These are phyloP conservation scores for Aspergillus sclerotialis DNA, from an alignment of 2,329 filamentous ascomycete species.

Conservation along the genomic window DNA sequence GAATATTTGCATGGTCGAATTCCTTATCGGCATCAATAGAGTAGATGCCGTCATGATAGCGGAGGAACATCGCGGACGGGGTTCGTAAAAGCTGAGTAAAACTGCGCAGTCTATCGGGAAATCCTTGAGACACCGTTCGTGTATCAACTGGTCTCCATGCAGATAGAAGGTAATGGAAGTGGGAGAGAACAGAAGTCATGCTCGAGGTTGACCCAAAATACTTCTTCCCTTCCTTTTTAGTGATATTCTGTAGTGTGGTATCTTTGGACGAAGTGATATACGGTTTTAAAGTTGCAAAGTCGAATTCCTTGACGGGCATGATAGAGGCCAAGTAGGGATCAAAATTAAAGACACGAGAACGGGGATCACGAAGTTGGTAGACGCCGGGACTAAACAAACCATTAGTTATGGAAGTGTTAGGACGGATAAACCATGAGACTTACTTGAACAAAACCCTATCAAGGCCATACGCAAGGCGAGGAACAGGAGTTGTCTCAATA, in stretches of 20 bases:
- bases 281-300: slow-evolving; percentile 75
- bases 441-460: slow-evolving; percentile 90
- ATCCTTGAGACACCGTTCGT: slow-evolving; percentile 59
- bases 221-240: slow-evolving; percentile 60
- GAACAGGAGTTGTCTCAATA: slow-evolving; percentile 47
- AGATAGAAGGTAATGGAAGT: slow-evolving; percentile 90
- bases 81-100: slow-evolving; percentile 68
- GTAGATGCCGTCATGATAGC: slow-evolving; percentile 77
- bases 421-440: slow-evolving; percentile 17
- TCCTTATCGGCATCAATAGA: slow-evolving; percentile 96
- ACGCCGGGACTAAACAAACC: slow-evolving; percentile 58
- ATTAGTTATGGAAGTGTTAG: too few species aligned
- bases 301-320: slow-evolving; percentile 89
- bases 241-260: slow-evolving; percentile 60
- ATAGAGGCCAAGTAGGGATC: slow-evolving; percentile 89
- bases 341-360: slow-evolving; percentile 89
- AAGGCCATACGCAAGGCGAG: slow-evolving; percentile 64
- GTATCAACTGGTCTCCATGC: slow-evolving; percentile 69
- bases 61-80: slow-evolving; percentile 74
- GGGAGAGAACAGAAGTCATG: slow-evolving; percentile 79
- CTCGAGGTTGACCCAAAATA: slow-evolving; percentile 96
- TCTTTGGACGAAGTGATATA: slow-evolving; percentile 94
- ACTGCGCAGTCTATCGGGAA: slow-evolving; percentile 52
- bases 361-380: slow-evolving; percentile 81
- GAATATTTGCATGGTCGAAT: slow-evolving; percentile 73